phyloP scores from a whole-genome alignment of 257 asterid species.

The Solanum ossicruentum region DNA sequence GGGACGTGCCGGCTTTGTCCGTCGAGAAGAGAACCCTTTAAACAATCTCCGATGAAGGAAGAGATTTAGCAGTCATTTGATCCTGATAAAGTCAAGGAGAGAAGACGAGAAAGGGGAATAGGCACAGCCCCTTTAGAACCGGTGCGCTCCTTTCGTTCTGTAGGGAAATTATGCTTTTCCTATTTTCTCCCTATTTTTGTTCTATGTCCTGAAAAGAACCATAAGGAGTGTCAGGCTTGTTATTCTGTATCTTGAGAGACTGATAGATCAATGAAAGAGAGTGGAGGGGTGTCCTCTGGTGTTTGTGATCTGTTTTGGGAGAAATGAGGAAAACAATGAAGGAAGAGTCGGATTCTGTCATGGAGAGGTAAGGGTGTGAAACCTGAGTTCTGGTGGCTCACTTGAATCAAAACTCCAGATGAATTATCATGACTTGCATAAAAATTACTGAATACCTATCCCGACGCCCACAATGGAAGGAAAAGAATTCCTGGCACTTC shows the following conservation, averaged over 20 bases:
- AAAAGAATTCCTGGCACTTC: not conserved
- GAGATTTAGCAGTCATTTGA: too few relatives aligned
- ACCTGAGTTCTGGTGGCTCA: not conserved
- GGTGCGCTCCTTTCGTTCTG: too few relatives aligned
- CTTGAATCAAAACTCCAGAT: not conserved
- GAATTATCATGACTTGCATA: not conserved
- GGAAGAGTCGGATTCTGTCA: not conserved
- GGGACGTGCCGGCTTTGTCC: too few relatives aligned
- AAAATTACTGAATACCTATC: not conserved
- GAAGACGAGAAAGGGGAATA: too few relatives aligned
- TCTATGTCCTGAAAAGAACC: not conserved
- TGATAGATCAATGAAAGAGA: not conserved
- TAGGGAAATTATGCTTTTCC: not conserved
- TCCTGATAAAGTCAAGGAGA: too few relatives aligned
- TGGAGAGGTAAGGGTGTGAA: not conserved
- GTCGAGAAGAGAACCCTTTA: too few relatives aligned
- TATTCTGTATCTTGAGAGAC: not conserved
- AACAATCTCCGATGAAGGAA: too few relatives aligned
- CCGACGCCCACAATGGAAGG: not conserved
- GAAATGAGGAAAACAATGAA: not conserved
- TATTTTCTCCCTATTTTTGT: not conserved
- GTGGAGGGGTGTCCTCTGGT: not conserved
- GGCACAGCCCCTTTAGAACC: too few relatives aligned
- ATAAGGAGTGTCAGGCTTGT: not conserved
- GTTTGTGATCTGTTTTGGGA: not conserved